Base-by-base conservation (phyloP, 2,329 filamentous ascomycete species). In the Dactylellina cionopaga region DNA sequence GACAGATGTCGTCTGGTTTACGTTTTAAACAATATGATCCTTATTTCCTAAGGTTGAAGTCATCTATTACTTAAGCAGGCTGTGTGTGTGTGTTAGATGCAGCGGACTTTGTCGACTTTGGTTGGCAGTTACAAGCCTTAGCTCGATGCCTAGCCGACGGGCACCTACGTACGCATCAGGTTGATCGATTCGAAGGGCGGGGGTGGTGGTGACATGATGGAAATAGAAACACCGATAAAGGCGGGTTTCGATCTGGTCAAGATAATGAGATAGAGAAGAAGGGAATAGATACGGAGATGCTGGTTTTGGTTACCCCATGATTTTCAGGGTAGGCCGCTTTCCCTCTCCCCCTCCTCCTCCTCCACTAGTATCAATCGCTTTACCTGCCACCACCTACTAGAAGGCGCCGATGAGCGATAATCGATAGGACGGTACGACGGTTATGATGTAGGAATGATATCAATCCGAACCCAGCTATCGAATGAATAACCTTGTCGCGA, bases 371-470 rank as follows among this genome's bases (percentile, higher is more conserved):
- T 47, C n/a, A n/a, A n/a, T n/a, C n/a, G n/a, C n/a, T n/a, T n/a
- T n/a, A n/a, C n/a, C n/a, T n/a, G n/a, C n/a, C n/a, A 47, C 24
- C 44, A 47, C 44, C 44, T 47, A 47, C 44, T 25, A 51, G 6
- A 22, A n/a, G 6, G 13, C 1, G 27, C 3, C 9, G 49, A 13
- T 25, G 29, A 27, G 24, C 49, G 44, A 47, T 29, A 47, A 46
- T 46, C 22, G 43, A 25, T 24, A 52, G 1, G 19, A 1, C 7
- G 29, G 17, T 24, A 52, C 2, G 19, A 1, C 7, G 29, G 17
- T 27, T 41, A 55, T 55, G 51, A 55, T 55, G 51, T 55, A 55
- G 22, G 35, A 25, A 55, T 55, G 51, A 55, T 55, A 41, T 41
- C 33, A 55, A 37, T n/a, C n/a, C n/a, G n/a, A n/a, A n/a, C n/a